Percentiles rank a stretch among this genome's conserved stretches.
Conservation (phyloP, 2,329 filamentous ascomycete species). For the Akanthomyces lecanii region DNA sequence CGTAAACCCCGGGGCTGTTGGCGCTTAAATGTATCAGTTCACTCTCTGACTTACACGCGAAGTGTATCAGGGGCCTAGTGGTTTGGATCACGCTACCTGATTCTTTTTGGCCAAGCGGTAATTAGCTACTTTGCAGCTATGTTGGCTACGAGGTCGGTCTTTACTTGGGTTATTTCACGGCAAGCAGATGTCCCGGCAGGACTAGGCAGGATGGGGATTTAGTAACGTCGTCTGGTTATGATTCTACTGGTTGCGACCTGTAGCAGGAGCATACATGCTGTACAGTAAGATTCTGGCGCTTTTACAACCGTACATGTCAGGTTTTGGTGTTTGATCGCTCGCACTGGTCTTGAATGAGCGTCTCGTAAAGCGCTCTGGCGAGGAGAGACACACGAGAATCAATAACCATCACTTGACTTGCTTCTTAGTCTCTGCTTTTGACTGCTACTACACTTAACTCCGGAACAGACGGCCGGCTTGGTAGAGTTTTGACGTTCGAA, state of each 20-base stretch:
- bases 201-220: background rate
- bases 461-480: background rate
- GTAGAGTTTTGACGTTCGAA: background rate
- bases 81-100: background rate
- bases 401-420: background rate
- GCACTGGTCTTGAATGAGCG: background rate
- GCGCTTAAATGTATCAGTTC: background rate
- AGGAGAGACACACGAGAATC: background rate
- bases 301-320: background rate
- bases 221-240: background rate
- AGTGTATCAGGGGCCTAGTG: background rate
- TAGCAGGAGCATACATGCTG: background rate
- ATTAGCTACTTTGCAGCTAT: background rate
- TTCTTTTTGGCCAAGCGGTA: background rate
- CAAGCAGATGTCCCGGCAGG: constrained; percentile 2
- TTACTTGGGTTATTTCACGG: constrained; percentile 8
- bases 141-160: constrained; percentile 3
- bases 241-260: background rate
- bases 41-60: background rate
- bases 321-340: background rate
- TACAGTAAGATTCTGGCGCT: constrained; percentile 6
- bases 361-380: background rate
- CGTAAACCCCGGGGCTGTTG: constrained; percentile 30
- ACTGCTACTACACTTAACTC: background rate
- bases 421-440: background rate